Evolutionary conservation across 176 grass and related monocot species (phyloP).

Genomic region (Tillandsia leiboldiana): DNA sequence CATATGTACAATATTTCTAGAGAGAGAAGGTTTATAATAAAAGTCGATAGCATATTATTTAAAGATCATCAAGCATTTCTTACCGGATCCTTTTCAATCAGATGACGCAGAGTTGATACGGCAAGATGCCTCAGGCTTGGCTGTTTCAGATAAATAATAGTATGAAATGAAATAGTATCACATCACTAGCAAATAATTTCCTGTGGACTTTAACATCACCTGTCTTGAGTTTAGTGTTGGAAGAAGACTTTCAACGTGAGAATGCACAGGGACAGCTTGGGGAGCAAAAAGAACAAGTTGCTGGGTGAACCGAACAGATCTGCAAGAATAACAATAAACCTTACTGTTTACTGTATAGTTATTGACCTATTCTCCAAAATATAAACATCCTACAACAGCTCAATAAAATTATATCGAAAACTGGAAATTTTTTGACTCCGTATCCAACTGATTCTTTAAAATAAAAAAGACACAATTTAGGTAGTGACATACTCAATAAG

Average conservation of each 20-base stretch:
- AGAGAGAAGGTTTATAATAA: too few species aligned
- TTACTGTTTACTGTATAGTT: too few species aligned
- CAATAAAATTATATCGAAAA: too few species aligned
- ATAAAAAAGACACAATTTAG: slow-evolving; percentile 41
- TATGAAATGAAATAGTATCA: slow-evolving; percentile 11
- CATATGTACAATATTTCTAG: too few species aligned
- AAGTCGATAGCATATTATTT: background rate
- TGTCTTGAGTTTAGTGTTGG: slow-evolving; percentile 86
- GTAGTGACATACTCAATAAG: slow-evolving; percentile 71
- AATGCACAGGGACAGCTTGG: slow-evolving; percentile 87
- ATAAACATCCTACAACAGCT: too few species aligned
- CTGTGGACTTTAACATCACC: slow-evolving; percentile 22
- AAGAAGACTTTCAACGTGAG: slow-evolving; percentile 78
- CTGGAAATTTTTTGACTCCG: too few species aligned
- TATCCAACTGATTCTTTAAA: too few species aligned
- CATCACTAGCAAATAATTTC: background rate
- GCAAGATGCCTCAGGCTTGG: slow-evolving; percentile 87
- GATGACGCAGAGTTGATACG: slow-evolving; percentile 65
- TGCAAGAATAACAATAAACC: too few species aligned
- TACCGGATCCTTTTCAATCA: slow-evolving; percentile 89
- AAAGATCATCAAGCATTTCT: slow-evolving; percentile 22
- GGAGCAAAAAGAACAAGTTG: too few species aligned
- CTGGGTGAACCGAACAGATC: too few species aligned
- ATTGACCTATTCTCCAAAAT: too few species aligned
- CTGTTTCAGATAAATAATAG: slow-evolving; percentile 38